A percentile compares a stretch with the other conserved stretches of the same genome.
Evolutionary conservation across 352 stramenopile genomes (phyloP).

Genomic region (Phytophthora uliginosa): DNA sequence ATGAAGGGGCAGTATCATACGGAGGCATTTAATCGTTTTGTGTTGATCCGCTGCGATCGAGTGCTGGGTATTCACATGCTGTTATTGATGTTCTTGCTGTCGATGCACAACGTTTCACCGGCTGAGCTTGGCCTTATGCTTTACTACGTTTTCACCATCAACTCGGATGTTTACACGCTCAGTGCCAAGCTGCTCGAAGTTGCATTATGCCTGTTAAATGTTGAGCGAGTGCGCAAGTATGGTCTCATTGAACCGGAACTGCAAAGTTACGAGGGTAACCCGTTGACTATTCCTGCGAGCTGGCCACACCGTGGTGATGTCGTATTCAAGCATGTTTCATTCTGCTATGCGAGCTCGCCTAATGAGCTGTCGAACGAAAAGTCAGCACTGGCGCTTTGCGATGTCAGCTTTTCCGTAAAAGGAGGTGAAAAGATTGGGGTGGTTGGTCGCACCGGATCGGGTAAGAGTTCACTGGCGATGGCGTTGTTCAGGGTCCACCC

Average conservation of each 20-base stretch:
- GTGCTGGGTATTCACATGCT: slow-evolving; percentile 49
- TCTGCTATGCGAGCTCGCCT: slow-evolving; percentile 30
- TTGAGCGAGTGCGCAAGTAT: slow-evolving; percentile 57
- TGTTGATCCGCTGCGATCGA: slow-evolving; percentile 47
- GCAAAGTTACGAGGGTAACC: slow-evolving; percentile 24
- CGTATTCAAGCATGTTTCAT: slow-evolving; percentile 50
- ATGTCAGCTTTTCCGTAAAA: slow-evolving; percentile 58
- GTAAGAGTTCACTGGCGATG: slow-evolving; percentile 70
- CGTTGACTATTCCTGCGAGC: slow-evolving; percentile 27
- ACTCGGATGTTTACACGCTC: slow-evolving; percentile 49
- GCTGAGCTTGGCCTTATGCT: slow-evolving; percentile 54
- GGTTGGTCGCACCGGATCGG: slow-evolving; percentile 66
- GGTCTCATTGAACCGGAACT: slow-evolving; percentile 44
- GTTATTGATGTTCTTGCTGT: slow-evolving; percentile 45
- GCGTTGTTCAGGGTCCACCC: slow-evolving; percentile 62
- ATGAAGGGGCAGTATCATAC: slow-evolving; percentile 37
- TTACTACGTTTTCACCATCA: slow-evolving; percentile 58
- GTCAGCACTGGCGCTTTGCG: slow-evolving; percentile 44
- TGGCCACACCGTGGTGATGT: slow-evolving; percentile 43
- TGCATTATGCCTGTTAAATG: slow-evolving; percentile 42
- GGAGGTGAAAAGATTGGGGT: slow-evolving; percentile 70
- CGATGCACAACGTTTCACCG: slow-evolving; percentile 40
- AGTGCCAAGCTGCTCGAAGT: slow-evolving; percentile 41
- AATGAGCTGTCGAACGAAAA: slow-evolving; percentile 17
- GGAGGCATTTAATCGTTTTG: slow-evolving; percentile 43